Conservation (phyloP, 192 early-diverging fungal genomes). For the Coemansia furcata region DNA sequence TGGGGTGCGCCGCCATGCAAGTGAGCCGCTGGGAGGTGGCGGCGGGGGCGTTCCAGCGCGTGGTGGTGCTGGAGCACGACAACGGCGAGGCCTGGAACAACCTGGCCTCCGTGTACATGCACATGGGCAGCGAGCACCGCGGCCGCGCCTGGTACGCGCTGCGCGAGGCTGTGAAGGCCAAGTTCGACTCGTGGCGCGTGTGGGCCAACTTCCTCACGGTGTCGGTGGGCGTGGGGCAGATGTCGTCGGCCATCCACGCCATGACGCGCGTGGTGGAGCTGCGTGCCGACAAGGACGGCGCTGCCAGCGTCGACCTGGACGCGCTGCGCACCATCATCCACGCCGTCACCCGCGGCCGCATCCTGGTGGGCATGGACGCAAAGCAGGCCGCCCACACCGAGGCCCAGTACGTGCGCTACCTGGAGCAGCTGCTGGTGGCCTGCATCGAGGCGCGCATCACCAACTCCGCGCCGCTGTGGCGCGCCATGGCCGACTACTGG, state of each 20-base stretch:
- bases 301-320: constrained; percentile 77
- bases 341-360: constrained; percentile 56
- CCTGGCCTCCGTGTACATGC: constrained; percentile 80
- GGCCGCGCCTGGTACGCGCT: constrained; percentile 80
- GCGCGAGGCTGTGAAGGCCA: constrained; percentile 75
- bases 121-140: constrained; percentile 58
- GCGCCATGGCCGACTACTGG: constrained; percentile 73
- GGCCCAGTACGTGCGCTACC: constrained; percentile 12
- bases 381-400: constrained; percentile 55
- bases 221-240: constrained; percentile 73
- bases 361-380: constrained; percentile 15
- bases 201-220: constrained; percentile 92
- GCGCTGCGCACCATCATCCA: constrained; percentile 72
- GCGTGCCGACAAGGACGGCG: constrained; percentile 65
- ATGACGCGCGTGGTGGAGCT: constrained; percentile 80
- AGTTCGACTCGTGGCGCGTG: constrained; percentile 83
- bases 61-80: constrained; percentile 66
- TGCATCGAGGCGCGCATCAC: constrained; percentile 77
- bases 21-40: constrained; percentile 74
- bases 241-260: constrained; percentile 80
- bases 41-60: constrained; percentile 70
- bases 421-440: constrained; percentile 65
- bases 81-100: constrained; percentile 99
- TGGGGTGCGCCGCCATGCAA: constrained; percentile 92
- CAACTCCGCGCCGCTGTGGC: constrained; percentile 71